Conservation (phyloP, 2,329 filamentous ascomycete species). For the Salinomyces thailandicus region DNA sequence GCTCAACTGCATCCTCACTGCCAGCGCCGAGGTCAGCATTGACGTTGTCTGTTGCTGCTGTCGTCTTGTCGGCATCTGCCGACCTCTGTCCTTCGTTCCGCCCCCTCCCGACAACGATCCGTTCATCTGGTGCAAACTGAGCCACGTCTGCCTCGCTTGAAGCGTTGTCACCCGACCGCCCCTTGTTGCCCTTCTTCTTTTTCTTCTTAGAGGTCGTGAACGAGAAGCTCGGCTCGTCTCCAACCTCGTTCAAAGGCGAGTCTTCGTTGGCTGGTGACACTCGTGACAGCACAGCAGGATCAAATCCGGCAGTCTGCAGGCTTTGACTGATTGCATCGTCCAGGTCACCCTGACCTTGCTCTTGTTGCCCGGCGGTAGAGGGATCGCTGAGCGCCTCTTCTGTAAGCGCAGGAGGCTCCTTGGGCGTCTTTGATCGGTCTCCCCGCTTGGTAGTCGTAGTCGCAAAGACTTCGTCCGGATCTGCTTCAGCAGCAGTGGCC, state of each 20-base stretch:
- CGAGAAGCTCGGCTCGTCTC: constrained; percentile 22
- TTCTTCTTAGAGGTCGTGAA: constrained; percentile 22
- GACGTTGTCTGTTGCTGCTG: not conserved
- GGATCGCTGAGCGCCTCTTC: not conserved
- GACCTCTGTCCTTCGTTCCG: not conserved
- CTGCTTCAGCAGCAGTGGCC: constrained; percentile 21
- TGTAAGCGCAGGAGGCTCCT: not conserved
- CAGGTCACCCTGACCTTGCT: constrained; percentile 18
- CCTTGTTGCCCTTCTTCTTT: constrained; percentile 39
- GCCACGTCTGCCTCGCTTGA: not conserved
- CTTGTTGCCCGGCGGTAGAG: not conserved
- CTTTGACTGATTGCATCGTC: constrained; percentile 28
- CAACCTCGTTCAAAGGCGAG: constrained; percentile 8
- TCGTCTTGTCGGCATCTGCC: not conserved
- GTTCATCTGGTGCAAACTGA: not conserved
- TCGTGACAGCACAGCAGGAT: constrained; percentile 28
- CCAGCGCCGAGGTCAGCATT: not conserved
- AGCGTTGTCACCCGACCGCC: constrained; percentile 26
- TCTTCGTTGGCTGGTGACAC: constrained; percentile 25
- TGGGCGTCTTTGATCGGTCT: constrained; percentile 23
- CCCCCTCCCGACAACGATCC: not conserved
- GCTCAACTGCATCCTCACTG: too few relatives aligned
- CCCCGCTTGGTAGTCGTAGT: constrained; percentile 20
- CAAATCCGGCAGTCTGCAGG: constrained; percentile 24
- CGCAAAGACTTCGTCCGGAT: constrained; percentile 21